Conservation (phyloP, 1,284 basidiomycete genomes). For the Pholiota adiposa region DNA sequence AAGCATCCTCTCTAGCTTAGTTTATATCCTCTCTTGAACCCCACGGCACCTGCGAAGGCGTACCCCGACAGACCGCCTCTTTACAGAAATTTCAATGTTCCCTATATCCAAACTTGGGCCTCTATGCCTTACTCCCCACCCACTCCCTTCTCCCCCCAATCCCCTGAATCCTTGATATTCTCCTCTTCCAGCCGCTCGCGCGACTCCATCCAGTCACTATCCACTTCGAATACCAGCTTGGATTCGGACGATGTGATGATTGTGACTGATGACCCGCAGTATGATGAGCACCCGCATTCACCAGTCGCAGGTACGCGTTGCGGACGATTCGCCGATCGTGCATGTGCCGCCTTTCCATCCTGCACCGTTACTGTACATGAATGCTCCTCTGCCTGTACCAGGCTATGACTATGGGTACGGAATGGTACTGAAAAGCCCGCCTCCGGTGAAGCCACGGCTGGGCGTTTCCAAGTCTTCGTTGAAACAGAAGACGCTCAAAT, state of each 20-base stretch:
- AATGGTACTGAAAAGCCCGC: conserved; percentile 13
- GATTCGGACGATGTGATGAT: conserved; percentile 36
- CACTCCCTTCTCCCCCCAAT: conserved; percentile 13
- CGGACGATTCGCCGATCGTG: conserved; percentile 35
- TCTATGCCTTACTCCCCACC: conserved; percentile 19
- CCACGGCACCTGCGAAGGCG: conserved; percentile 14
- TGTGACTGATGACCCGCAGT: conserved; percentile 43
- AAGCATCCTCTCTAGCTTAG: conserved; percentile 6
- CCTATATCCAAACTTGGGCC: conserved; percentile 25
- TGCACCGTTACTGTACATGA: conserved; percentile 21
- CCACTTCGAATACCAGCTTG: conserved; percentile 31
- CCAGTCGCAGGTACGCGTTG: conserved; percentile 40
- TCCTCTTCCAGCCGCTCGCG: conserved; percentile 23
- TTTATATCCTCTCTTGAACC: conserved; percentile 4
- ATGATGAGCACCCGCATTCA: conserved; percentile 42
- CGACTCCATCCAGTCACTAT: conserved; percentile 21
- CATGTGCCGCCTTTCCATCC: conserved; percentile 38
- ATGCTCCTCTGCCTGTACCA: conserved; percentile 9
- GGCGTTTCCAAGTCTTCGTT: conserved; percentile 26
- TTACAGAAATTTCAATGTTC: conserved; percentile 19
- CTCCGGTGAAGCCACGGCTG: conserved; percentile 20
- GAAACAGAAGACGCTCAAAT: conserved; percentile 41
- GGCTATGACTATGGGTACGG: conserved; percentile 18
- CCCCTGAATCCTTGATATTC: conserved; percentile 15
- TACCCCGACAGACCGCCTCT: conserved; percentile 18